Percentiles rank a stretch among this genome's conserved stretches.
Evolutionary conservation across 208 protist genomes (phyloP).

Genomic region (Blechomonas ayalai): DNA sequence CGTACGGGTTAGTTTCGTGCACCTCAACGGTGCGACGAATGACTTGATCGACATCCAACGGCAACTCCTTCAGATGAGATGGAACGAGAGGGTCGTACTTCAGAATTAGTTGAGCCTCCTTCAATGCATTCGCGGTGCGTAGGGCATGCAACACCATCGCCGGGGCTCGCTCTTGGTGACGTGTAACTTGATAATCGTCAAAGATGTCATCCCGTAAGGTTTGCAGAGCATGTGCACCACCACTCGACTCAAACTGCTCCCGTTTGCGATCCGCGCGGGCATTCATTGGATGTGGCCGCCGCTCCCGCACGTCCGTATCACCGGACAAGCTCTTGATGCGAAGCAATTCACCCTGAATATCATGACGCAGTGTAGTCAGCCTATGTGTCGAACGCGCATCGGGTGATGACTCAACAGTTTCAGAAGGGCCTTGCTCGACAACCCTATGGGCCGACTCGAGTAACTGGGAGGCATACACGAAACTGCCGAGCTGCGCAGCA

Average conservation of each 20-base stretch:
- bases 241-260: constrained; percentile 74
- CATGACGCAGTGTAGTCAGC: too few relatives aligned
- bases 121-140: constrained; percentile 58
- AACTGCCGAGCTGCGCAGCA: constrained; percentile 38
- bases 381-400: too few relatives aligned
- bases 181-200: constrained; percentile 28
- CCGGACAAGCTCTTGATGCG: constrained; percentile 31
- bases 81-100: constrained; percentile 64
- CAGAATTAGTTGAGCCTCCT: constrained; percentile 84
- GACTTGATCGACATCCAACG: constrained; percentile 82
- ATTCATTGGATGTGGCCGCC: constrained; percentile 57
- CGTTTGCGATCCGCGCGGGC: constrained; percentile 34
- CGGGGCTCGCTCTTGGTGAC: constrained; percentile 45
- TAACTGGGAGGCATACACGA: constrained; percentile 14
- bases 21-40: constrained; percentile 73
- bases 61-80: constrained; percentile 20
- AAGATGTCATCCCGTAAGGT: constrained; percentile 55
- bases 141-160: constrained; percentile 61
- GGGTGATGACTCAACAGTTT: not conserved
- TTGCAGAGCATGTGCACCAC: constrained; percentile 68
- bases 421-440: not conserved
- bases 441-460: constrained; percentile 7
- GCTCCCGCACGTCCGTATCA: constrained; percentile 47
- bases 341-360: too few relatives aligned
- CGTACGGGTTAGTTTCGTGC: constrained; percentile 83